Percentiles rank a stretch among this genome's conserved stretches.
Conservation (phyloP, 2,329 filamentous ascomycete species). For the Aspergillus ibericus region DNA sequence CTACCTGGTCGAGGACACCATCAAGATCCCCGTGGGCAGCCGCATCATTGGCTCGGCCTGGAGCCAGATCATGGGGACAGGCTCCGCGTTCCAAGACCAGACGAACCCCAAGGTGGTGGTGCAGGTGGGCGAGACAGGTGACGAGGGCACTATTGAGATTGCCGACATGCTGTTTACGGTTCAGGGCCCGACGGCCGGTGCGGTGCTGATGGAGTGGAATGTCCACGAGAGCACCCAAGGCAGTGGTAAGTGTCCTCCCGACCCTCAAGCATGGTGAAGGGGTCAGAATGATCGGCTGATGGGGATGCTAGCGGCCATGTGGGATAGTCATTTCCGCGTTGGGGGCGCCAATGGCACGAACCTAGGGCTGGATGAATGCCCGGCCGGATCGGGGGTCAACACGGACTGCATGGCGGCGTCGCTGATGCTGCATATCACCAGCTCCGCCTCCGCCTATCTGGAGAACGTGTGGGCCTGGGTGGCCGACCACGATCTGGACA, state of each 20-base stretch:
- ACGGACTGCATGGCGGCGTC: slow-evolving; percentile 27
- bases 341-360: slow-evolving; percentile 32
- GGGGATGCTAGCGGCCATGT: not conserved
- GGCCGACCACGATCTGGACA: slow-evolving; percentile 31
- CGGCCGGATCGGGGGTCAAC: slow-evolving; percentile 18
- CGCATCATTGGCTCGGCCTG: slow-evolving; percentile 56
- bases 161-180: slow-evolving; percentile 35
- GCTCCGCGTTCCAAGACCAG: slow-evolving; percentile 45
- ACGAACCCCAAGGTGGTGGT: slow-evolving; percentile 50
- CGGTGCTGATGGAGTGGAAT: slow-evolving; percentile 41
- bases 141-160: slow-evolving; percentile 50
- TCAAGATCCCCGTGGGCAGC: slow-evolving; percentile 48
- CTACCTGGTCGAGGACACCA: slow-evolving; percentile 49
- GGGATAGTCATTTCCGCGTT: slow-evolving; percentile 38
- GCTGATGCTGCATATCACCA: slow-evolving; percentile 64
- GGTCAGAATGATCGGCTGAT: no score
- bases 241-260: not conserved
- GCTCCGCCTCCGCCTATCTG: slow-evolving; percentile 42
- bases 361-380: slow-evolving; percentile 20
- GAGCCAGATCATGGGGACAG: slow-evolving; percentile 47
- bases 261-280: not conserved
- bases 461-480: slow-evolving; percentile 33
- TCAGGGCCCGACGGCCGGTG: slow-evolving; percentile 34
- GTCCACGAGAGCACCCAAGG: slow-evolving; percentile 29
- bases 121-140: slow-evolving; percentile 51